phyloP scores from a whole-genome alignment of 768 basidiomycete species.

The Trichaptum fuscoviolaceum region DNA sequence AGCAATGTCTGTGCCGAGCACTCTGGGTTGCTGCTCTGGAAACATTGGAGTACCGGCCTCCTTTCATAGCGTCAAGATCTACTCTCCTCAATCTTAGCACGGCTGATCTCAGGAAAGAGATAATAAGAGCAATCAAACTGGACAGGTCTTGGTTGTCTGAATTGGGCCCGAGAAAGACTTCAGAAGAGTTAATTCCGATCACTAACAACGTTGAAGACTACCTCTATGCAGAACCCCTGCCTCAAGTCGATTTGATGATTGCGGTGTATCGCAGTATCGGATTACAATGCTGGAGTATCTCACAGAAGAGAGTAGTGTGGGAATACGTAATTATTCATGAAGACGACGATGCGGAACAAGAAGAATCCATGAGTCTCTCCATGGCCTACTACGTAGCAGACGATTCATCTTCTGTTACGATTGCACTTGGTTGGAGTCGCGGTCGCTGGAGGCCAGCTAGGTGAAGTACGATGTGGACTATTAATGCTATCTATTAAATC shows the following conservation, averaged over 20 bases:
- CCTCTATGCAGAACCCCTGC: neutral
- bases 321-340: too few relatives aligned
- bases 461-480: too few relatives aligned
- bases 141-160: neutral
- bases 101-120: neutral
- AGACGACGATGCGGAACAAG: too few relatives aligned
- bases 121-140: neutral
- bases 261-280: neutral
- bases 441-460: too few relatives aligned
- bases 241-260: neutral
- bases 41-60: neutral
- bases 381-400: neutral
- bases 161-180: neutral
- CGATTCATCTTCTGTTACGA: neutral
- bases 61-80: neutral
- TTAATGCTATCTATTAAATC: too few relatives aligned
- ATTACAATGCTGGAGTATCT: neutral
- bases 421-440: neutral
- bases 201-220: neutral
- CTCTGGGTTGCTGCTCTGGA: neutral
- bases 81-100: neutral
- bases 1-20: neutral
- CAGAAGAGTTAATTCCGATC: neutral
- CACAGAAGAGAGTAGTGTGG: neutral
- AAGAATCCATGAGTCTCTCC: neutral